Conservation (phyloP, 306 rosid species). For the Casuarina glauca region DNA sequence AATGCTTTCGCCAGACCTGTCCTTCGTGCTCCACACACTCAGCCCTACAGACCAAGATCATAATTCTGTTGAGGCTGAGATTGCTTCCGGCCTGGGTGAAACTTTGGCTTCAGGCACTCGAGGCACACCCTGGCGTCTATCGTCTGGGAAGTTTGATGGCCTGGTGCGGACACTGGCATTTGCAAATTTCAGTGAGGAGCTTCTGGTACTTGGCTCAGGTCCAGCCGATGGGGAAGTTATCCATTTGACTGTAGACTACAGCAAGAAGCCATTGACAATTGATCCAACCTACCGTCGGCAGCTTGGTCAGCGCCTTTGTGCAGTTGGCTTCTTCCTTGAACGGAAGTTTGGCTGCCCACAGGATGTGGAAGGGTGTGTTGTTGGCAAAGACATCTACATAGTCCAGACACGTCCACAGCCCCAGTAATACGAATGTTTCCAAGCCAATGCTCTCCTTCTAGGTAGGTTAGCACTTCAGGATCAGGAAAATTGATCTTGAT, state of each 20-base stretch:
- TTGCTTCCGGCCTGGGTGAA: slow-evolving; percentile 96
- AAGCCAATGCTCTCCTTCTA: neutral
- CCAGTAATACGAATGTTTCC: slow-evolving; percentile 23
- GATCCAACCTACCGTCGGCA: slow-evolving; percentile 73
- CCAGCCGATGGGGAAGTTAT: slow-evolving; percentile 89
- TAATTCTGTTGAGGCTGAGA: slow-evolving; percentile 82
- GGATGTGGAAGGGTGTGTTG: slow-evolving; percentile 90
- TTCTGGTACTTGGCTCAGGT: slow-evolving; percentile 67
- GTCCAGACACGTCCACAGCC: slow-evolving; percentile 97
- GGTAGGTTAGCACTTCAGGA: neutral
- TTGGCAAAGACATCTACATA: slow-evolving; percentile 75
- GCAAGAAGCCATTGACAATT: slow-evolving; percentile 73
- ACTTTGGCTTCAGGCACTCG: slow-evolving; percentile 93
- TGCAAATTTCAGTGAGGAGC: slow-evolving; percentile 92
- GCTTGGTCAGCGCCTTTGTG: slow-evolving; percentile 86
- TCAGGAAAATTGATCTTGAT: neutral
- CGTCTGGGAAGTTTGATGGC: slow-evolving; percentile 83
- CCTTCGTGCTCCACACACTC: slow-evolving; percentile 83
- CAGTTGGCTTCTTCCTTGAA: slow-evolving; percentile 85
- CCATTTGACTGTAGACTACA: slow-evolving; percentile 83
- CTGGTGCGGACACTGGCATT: slow-evolving; percentile 69
- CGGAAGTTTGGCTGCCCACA: slow-evolving; percentile 84
- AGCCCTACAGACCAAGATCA: slow-evolving; percentile 74
- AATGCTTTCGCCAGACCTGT: slow-evolving; percentile 93
- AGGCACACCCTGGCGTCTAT: slow-evolving; percentile 94